Evolutionary conservation across 2,329 filamentous ascomycete genomes (phyloP), one percentile per base, ranked within the genome.

Genomic region (Pestalotiopsis sp.): DNA sequence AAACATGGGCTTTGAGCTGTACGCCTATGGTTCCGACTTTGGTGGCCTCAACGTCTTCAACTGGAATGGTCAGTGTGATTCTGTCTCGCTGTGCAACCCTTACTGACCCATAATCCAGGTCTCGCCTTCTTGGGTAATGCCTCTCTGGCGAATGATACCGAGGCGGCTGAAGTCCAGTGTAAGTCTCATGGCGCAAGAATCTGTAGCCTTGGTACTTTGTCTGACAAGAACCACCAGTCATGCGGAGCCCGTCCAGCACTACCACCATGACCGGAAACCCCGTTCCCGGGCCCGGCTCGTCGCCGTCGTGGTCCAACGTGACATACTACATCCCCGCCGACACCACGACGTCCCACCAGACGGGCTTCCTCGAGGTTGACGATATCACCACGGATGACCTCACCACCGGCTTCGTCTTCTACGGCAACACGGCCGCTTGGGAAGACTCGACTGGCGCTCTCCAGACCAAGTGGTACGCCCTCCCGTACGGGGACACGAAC

Each of bases 1-100:
- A 3, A 63, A 23, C 9, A 68, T 62, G 5, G 68, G 62, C 2
- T 78, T 78, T 66, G 68, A 71, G n/a, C 67, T 77, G 9, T 78
- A 75, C 52, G 76, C 74, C 63, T 78, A 76, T 62, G 75, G 76
- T 23, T 17, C 65, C 4, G 71, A 71, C 14, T 75, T 78, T 60
- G 69, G 73, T 6, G 75, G 76, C 6, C 69, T 73, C 2, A 68
- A 72, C 7, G 25, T 78, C 23, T 73, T 76, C 67, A 74, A 72
- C 39, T 69, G 70, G 14, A 70, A 73, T 20, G 72, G 75, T 77
- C 67, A 67, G 72, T 20, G 65, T 23, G 39, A 13, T 20, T 62
- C 12, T 31, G 4, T 9, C 49, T 14, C n/a, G 58, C 5, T 11
- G 11, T 31, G 14, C 20, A 7, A 69, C 66, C 1, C 31, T 62